Evolutionary conservation across 768 basidiomycete species (phyloP), one percentile per base, ranked within the genome.

Genomic region (Mrakia blollopis): DNA sequence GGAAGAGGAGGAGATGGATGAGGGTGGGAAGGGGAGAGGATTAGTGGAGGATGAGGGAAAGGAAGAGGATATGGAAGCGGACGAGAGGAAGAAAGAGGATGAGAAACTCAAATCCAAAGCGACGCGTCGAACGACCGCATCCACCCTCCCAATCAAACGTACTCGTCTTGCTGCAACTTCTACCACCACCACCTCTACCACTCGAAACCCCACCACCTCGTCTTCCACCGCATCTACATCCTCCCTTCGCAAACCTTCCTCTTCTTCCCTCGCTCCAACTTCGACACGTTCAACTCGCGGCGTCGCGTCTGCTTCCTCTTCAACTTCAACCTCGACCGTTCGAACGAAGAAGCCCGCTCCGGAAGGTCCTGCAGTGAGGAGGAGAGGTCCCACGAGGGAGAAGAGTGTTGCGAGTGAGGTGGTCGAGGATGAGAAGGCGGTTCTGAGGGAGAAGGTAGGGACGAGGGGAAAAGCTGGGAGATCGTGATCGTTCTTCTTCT

Each of bases 11-110:
- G 80, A 80, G 79, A 80, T 79, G 32, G 79, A 74, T 16, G 79
- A 72, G 18, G 73, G 71, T 18, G 80, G 74, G 7, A 79, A 81
- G 50, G 81, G 80, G 32, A 76, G 78, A 28, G 79, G 76, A 60
- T 78, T 79, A n/a, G 82, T 79, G 21, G 80, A 80, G 75, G 80
- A 76, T 6, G 74, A 50, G 13, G 41, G 44, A 11, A 11, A 14
- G 44, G 44, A 44, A 44, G 44, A 14, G 44, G 44, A 44, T 39
- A 68, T 32, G 47, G 79, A 75, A 10, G 79, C 76, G 2, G 41
- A 63, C n/a, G n/a, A 6, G 28, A 10, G 21, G 23, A 47, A 74
- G 9, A 10, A 72, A 9, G 71, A 18, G 7, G 71, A 72, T 23
- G 71, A 30, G 1, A 52, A 54, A 10, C 30, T n/a, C 25, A n/a